Evolutionary conservation across 768 basidiomycete species (phyloP), one percentile per base, ranked within the genome.

Genomic region (Symmetrospora coprosmae): DNA sequence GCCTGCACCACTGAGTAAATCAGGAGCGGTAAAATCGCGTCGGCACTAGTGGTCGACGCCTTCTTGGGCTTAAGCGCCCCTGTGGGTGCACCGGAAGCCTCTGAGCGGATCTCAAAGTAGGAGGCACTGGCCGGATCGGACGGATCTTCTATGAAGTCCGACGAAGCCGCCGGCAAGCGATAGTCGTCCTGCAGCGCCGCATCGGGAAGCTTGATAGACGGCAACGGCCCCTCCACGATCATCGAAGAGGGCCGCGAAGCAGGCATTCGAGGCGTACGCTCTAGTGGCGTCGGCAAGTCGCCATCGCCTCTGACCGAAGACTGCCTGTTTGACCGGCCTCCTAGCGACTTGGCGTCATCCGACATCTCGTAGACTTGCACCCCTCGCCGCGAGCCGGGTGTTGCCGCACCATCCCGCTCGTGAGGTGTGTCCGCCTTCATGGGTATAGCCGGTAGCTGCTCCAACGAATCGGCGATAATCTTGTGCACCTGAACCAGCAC

Each of bases 1-100:
- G 86, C 78, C 71, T 87, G 88, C 67, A 96, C 90, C 39, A 94
- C 87, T 1, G 89, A 82, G 69, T 85, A 94, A 47, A 96, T 99
- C 71, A 96, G 82, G 62, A 97, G 74, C 0, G 92, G 92, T 16
- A 99, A 79, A 37, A 99, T 82, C 39, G 94, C 79, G 68, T 96
- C 92, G 1, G 88, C 87, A 85, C 81, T 4, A 79, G 80, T 1
- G 80, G 70, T 56, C 19, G 62, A 41, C 28, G 62, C 27, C 33
- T 43, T 19, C 4, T 40, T 45, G 39, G 39, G 5, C 50, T 17
- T 4, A 7, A 21, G 4, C 4, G 59, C 31, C 4, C 16, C 8
- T 7, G 39, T n/a, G 28, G 37, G 13, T 3, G 17, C 21, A 21
- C n/a, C 14, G 4, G 33, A 30, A 9, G 61, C 9, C 47, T 50